phyloP scores from a whole-genome alignment of 495 filamentous ascomycete genomes.

The Penicillium canescens region DNA sequence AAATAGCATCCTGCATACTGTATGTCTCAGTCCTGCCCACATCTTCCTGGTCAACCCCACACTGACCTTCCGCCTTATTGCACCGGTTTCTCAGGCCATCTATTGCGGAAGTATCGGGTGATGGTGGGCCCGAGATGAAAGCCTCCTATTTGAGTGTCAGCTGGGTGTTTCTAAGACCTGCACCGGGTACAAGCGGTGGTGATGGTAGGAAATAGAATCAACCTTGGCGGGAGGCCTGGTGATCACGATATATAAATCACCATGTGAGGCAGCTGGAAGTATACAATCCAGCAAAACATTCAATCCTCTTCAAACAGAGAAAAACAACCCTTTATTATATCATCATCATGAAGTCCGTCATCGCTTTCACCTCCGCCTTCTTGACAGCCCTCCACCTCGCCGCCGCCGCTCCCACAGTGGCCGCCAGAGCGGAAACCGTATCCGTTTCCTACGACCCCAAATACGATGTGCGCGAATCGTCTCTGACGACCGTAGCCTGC shows the following conservation, averaged over 20 bases:
- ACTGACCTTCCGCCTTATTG: constrained; percentile 6
- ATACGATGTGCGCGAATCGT: constrained; percentile 37
- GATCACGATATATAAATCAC: constrained; percentile 17
- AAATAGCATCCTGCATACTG: background rate
- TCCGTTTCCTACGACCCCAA: constrained; percentile 39
- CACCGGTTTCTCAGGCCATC: background rate
- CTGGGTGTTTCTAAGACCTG: constrained; percentile 27
- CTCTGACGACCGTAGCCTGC: constrained; percentile 61
- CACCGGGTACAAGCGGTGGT: constrained; percentile 6
- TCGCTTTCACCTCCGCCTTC: constrained; percentile 17
- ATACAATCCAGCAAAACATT: background rate
- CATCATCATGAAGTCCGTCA: constrained; percentile 23
- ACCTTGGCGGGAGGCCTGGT: constrained; percentile 1
- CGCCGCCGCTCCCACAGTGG: constrained; percentile 12
- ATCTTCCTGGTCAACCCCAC: constrained; percentile 1
- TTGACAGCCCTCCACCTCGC: constrained; percentile 19
- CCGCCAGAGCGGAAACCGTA: constrained; percentile 11
- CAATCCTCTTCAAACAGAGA: background rate
- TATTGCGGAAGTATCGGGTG: background rate
- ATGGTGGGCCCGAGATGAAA: background rate
- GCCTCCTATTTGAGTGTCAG: constrained; percentile 1
- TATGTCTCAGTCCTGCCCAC: constrained; percentile 1
- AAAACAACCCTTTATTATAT: background rate
- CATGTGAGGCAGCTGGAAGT: background rate
- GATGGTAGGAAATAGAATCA: constrained; percentile 8